Percentiles rank a stretch among this genome's conserved stretches.
Evolutionary conservation across 164 flowering plant genomes (phyloP).

Genomic region (Magnolia officinalis): DNA sequence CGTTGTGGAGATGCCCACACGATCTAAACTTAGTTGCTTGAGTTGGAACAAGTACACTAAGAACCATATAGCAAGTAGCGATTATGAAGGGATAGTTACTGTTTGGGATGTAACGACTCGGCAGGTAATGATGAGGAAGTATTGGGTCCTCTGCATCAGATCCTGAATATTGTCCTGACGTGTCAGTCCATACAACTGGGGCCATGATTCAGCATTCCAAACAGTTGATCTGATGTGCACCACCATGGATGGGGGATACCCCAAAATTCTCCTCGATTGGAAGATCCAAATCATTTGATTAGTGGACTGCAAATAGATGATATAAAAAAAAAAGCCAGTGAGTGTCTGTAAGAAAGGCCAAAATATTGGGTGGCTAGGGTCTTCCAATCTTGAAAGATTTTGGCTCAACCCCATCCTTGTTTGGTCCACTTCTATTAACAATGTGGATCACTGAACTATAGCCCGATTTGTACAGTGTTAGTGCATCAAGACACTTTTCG

Average conservation of each 20-base stretch:
- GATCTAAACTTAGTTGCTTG: slow-evolving; percentile 93
- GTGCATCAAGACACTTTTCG: no score
- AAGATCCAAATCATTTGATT: background rate
- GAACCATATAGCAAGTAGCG: slow-evolving; percentile 87
- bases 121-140: slow-evolving; percentile 47
- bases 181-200: background rate
- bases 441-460: background rate
- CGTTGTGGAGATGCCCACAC: slow-evolving; percentile 85
- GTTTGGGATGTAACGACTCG: slow-evolving; percentile 94
- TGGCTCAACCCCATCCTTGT: background rate
- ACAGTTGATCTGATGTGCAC: background rate
- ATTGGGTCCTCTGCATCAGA: background rate
- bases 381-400: background rate
- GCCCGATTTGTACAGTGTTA: no score
- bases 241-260: background rate
- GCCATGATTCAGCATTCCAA: background rate
- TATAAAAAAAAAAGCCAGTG: background rate
- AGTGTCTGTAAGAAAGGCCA: background rate
- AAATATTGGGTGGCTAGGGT: no score
- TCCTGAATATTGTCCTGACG: background rate
- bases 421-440: background rate
- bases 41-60: slow-evolving; percentile 91
- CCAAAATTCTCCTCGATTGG: background rate
- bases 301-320: background rate
- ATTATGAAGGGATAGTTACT: slow-evolving; percentile 94